Evolutionary conservation across 495 filamentous ascomycete species (phyloP), one percentile per base, ranked within the genome.

Genomic region (Hyaloscypha bicolor): DNA sequence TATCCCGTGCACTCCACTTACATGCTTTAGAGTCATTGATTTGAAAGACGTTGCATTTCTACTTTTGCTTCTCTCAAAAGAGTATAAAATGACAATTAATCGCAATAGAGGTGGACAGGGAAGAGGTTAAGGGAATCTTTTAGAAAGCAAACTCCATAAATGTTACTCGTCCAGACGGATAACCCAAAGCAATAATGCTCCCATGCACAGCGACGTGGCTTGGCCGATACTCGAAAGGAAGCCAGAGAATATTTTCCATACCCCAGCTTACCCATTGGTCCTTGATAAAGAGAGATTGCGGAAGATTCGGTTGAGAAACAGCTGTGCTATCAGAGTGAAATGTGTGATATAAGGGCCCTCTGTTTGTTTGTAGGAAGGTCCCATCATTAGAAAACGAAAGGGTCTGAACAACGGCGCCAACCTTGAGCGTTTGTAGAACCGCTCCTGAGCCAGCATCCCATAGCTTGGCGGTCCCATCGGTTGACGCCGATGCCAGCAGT

Each of bases 241-340:
- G 35, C 35, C 35, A 37, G 12, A 37, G 35, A 37, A 37, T 37
- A 37, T 37, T 53, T 53, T 53, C 51, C 51, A 53, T 53, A 53
- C 22, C 51, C 51, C 51, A 6, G 5, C 51, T 53, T 53, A 53
- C 4, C 22, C 16, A 53, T 53, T 53, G 2, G 19, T 9, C 1
- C 51, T 53, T 53, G 51, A 53, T 25, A 53, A 53, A 53, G 19
- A 53, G 9, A 53, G 51, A 53, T 8, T 25, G 51, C 22, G 51
- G 51, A 53, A 53, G 51, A 53, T 12, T 25, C 19, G 51, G 51
- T n/a, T 1, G 51, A 53, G 51, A 53, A 53, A 53, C 22, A 53
- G 51, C 9, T 53, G 51, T 4, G 51, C 9, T n/a, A 53, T 53
- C 51, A 53, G 51, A 53, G 22, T 8, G 51, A 53, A 53, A 21